These are phyloP conservation scores for Rhodotorula sp. DNA, from an alignment of 1,284 basidiomycete species.

Conservation along the genomic window DNA sequence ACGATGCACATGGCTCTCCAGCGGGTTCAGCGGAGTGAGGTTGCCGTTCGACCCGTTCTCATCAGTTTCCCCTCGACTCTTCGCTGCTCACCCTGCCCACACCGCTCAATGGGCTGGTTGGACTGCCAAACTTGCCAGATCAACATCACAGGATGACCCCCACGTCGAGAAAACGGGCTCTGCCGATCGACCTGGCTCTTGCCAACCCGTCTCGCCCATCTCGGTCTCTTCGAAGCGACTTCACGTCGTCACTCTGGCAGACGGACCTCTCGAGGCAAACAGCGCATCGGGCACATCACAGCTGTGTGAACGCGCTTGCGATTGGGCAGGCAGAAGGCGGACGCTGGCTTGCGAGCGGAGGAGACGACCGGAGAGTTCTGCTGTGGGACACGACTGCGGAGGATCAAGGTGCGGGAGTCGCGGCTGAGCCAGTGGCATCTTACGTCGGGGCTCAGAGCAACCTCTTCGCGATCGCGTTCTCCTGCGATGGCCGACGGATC, in stretches of 20 bases:
- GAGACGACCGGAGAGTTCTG: conserved; percentile 60
- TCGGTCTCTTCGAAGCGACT: not conserved
- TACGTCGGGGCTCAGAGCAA: conserved; percentile 72
- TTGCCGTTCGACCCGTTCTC: no score
- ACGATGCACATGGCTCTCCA: conserved; percentile 38
- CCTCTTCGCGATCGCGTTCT: conserved; percentile 66
- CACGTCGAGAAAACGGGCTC: not conserved
- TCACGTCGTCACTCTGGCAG: conserved; percentile 7
- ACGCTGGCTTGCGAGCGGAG: conserved; percentile 68
- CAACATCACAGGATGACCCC: not conserved
- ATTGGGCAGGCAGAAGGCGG: conserved; percentile 60
- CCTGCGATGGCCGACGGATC: conserved; percentile 60
- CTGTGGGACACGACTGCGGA: conserved; percentile 17
- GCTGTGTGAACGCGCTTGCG: conserved; percentile 67
- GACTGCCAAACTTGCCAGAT: not conserved
- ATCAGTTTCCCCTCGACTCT: not conserved
- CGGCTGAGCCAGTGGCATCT: conserved; percentile 57
- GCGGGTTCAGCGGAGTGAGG: no score
- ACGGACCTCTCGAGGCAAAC: not conserved
- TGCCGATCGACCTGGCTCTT: conserved; percentile 20
- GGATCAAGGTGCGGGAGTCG: not conserved
- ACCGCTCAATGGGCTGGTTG: no score
- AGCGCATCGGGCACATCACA: conserved; percentile 58
- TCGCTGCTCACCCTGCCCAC: no score
- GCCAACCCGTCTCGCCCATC: conserved; percentile 6